Evolutionary conservation across 805 yeast species (phyloP), one percentile per base, ranked within the genome.

Genomic region (Clavispora asparagi): DNA sequence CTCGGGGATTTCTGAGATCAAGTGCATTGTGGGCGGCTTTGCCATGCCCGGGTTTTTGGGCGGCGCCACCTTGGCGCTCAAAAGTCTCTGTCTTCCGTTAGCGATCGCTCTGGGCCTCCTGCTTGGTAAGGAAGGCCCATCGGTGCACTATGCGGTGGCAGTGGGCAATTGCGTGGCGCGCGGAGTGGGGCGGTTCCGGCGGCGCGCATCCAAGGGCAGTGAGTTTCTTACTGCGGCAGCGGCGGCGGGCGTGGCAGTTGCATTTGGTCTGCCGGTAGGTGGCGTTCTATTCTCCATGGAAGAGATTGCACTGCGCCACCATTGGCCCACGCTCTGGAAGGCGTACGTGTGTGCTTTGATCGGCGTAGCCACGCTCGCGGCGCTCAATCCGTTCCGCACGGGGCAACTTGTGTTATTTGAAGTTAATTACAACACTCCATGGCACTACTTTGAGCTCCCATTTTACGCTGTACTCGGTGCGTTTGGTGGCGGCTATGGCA

Each of bases 201-300:
- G 64, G 43, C 71, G 78, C 17, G 77, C 79, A 10, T 62, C 73
- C 6, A 74, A 60, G 45, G 66, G 68, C 10, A 55, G 81, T 26
- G 91, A 86, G 51, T 79, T 85, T 44, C 67, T 94, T 44, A 82
- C 92, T 0, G 97, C 99, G 0, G 85, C 96, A 4, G 79, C 97
- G 9, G 98, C 97, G 3, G 96, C 99, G 1, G 99, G 99, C 44
- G 98, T 94, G 8, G 98, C 98, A 0, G 98, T 94, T 8, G 99
- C 98, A 0, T 94, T 94, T 71, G 98, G 96, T 0, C 81, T 91
- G 11, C 99, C 99, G 0, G 89, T 92, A 70, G 96, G 96, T 25
- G 99, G 99, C 13, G 98, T 94, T 1, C 66, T 94, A 35, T 94
- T 95, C 63, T 82, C 95, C 11, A 77, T 94, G 48, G 99, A 94